These are phyloP conservation scores for Botrytis sinoallii DNA, from an alignment of 2,329 filamentous ascomycete species.

Conservation along the genomic window DNA sequence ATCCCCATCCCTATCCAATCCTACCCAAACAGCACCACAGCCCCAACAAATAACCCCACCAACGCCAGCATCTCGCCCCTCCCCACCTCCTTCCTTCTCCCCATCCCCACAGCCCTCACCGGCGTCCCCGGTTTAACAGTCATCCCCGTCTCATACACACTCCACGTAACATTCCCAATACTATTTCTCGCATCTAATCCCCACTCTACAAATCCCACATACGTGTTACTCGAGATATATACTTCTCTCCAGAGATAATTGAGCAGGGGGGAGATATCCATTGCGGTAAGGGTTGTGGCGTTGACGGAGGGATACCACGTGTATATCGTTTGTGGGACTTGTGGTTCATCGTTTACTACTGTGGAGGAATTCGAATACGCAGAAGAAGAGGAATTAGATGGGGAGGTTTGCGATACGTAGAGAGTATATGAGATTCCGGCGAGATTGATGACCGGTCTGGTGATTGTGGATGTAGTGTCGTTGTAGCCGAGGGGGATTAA, in stretches of 20 bases:
- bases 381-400: rapidly evolving
- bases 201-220: slow-evolving; percentile 12
- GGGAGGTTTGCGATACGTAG: background rate
- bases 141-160: background rate
- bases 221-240: background rate
- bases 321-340: background rate
- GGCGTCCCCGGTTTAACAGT: background rate
- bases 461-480: background rate
- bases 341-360: background rate
- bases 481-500: background rate
- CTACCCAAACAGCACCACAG: background rate
- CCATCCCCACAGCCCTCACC: background rate
- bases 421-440: background rate
- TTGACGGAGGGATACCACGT: slow-evolving; percentile 1
- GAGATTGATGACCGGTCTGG: background rate
- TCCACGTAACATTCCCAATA: background rate
- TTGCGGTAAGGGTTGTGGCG: background rate
- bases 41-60: background rate
- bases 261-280: background rate
- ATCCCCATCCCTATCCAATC: background rate
- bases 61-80: background rate
- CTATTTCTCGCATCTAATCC: background rate
- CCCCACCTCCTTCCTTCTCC: background rate
- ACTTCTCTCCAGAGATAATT: slow-evolving; percentile 11
- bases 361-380: background rate